Conservation (phyloP, 164 flowering plant species). For the Vitis labrusca region DNA sequence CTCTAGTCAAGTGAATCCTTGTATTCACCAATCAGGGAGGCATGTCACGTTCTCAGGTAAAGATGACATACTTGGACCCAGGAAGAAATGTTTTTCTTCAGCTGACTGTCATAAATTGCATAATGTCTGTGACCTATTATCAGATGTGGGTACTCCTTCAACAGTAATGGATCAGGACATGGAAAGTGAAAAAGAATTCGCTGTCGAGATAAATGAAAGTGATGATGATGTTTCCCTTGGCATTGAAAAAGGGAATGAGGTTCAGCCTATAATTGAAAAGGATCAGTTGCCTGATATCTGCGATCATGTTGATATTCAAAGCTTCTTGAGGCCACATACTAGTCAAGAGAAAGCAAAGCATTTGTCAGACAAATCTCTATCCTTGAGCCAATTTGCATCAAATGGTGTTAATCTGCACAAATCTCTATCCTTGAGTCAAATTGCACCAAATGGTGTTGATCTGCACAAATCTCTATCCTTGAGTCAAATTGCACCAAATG, state of each 20-base stretch:
- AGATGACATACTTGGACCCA: constrained; percentile 38
- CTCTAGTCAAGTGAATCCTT: constrained; percentile 4
- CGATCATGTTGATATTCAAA: constrained; percentile 5
- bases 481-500: constrained; percentile 12
- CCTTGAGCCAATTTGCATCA: constrained; percentile 15
- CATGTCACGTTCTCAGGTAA: constrained; percentile 49
- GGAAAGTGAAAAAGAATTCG: constrained; percentile 12
- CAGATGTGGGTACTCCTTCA: constrained; percentile 22
- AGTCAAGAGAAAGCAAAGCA: constrained; percentile 22
- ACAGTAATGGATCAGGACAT: constrained; percentile 6
- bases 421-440: constrained; percentile 18
- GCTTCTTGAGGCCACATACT: constrained; percentile 16
- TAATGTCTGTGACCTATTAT: constrained; percentile 9
- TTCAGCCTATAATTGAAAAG: constrained; percentile 15
- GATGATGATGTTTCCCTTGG: constrained; percentile 17
- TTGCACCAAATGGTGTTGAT: constrained; percentile 13
- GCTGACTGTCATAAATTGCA: constrained; percentile 5
- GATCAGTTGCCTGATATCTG: constrained; percentile 3
- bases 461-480: constrained; percentile 18
- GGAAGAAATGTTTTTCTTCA: constrained; percentile 14
- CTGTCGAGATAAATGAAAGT: constrained; percentile 23
- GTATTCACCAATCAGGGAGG: constrained; percentile 23
- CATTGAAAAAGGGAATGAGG: constrained; percentile 11
- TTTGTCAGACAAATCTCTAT: constrained; percentile 17
- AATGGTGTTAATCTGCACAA: constrained; percentile 18